Evolutionary conservation across 305 asterid genomes (phyloP).

Genomic region (Plantago coronopus): DNA sequence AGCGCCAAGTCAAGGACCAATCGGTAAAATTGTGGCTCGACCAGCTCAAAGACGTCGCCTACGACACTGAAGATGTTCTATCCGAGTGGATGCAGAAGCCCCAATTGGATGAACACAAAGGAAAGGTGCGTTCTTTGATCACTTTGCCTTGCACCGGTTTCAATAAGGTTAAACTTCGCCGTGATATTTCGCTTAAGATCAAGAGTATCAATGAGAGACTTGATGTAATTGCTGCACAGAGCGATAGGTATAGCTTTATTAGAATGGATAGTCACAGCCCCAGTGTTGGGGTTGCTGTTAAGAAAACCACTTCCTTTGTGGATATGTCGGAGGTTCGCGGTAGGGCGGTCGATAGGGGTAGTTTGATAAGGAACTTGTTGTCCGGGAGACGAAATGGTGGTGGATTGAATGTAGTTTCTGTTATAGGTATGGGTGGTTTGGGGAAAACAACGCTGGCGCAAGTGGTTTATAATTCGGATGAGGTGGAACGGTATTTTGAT

Average conservation of each 20-base stretch:
- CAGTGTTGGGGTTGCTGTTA: conserved; percentile 12
- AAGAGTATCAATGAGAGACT: conserved; percentile 40
- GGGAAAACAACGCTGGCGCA: conserved; percentile 61
- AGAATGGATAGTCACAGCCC: conserved; percentile 6
- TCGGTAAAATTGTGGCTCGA: conserved; percentile 45
- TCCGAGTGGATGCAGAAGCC: conserved; percentile 45
- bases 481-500: conserved; percentile 27
- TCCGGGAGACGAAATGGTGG: conserved; percentile 14
- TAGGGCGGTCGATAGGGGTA: conserved; percentile 33
- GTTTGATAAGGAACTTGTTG: conserved; percentile 35
- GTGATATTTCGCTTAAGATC: conserved; percentile 46
- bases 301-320: conserved; percentile 32
- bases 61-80: conserved; percentile 60
- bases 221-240: conserved; percentile 33
- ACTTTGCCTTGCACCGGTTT: conserved; percentile 31
- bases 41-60: conserved; percentile 40
- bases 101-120: conserved; percentile 13
- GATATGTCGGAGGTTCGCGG: conserved; percentile 38
- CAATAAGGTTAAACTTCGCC: conserved; percentile 32
- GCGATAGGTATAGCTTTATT: conserved; percentile 39
- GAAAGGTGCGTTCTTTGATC: conserved; percentile 42
- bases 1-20: conserved; percentile 40
- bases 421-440: conserved; percentile 50
- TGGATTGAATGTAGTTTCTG: conserved; percentile 32
- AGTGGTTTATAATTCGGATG: conserved; percentile 29